A percentile compares a stretch with the other conserved stretches of the same genome.
These are phyloP conservation scores for Neurospora sp. DNA, from an alignment of 495 filamentous ascomycete genomes.

Conservation along the genomic window DNA sequence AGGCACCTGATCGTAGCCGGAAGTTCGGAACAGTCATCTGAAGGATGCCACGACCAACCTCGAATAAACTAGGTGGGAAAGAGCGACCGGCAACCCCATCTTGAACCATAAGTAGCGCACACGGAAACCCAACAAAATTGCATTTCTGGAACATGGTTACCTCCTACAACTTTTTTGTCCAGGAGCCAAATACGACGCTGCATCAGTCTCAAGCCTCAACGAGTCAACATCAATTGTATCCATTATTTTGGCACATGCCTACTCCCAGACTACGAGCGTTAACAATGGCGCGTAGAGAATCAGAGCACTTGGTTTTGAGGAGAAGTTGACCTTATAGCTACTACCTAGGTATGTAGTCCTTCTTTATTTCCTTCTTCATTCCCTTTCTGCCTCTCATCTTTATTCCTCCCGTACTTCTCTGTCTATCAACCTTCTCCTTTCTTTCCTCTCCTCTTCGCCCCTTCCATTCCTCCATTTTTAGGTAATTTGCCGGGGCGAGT, in stretches of 20 bases:
- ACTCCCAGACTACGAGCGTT: background rate
- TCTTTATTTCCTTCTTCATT: background rate
- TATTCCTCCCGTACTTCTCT: background rate
- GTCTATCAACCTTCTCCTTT: background rate
- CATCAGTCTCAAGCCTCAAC: background rate
- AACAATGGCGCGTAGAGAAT: background rate
- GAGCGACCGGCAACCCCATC: background rate
- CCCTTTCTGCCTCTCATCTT: background rate
- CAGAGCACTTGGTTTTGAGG: background rate
- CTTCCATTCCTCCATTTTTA: background rate
- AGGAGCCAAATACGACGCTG: background rate
- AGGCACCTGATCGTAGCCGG: background rate
- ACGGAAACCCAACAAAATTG: background rate
- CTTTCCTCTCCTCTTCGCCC: background rate
- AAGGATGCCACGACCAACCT: background rate
- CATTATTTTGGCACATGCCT: background rate
- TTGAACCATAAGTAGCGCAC: background rate
- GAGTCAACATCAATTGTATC: background rate
- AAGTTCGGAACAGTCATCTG: background rate
- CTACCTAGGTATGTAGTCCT: background rate
- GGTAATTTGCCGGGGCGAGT: background rate
- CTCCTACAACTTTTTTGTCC: background rate
- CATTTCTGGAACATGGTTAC: background rate
- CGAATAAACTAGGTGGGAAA: background rate
- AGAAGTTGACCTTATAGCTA: background rate